Evolutionary conservation across 139 green algal species (phyloP).

Genomic region (Eudorina sp.): DNA sequence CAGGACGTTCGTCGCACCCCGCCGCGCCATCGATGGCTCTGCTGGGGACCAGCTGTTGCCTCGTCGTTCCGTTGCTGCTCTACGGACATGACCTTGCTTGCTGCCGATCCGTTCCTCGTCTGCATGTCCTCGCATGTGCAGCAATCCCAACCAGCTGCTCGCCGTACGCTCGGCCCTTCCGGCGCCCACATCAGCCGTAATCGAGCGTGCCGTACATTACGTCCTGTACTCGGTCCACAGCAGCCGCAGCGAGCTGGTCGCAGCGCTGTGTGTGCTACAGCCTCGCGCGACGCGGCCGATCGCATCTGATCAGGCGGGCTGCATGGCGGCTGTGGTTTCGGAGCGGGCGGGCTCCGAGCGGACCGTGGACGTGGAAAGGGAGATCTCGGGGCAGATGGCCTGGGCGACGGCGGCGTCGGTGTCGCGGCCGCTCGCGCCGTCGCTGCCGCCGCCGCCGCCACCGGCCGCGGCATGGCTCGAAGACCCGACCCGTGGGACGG

Average conservation of each 20-base stretch:
- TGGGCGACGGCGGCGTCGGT: neutral
- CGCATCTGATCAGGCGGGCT: neutral
- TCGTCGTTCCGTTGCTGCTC: too few species aligned
- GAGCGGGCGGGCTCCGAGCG: neutral
- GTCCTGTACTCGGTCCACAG: constrained; percentile 9
- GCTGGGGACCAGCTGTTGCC: too few species aligned
- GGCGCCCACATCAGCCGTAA: neutral
- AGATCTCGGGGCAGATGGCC: constrained; percentile 5
- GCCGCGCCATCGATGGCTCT: too few species aligned
- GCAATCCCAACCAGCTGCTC: neutral
- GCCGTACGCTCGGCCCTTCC: neutral
- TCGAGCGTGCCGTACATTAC: constrained; percentile 24
- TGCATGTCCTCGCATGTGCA: too few species aligned
- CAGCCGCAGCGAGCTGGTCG: constrained; percentile 35
- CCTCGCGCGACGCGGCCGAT: constrained; percentile 31
- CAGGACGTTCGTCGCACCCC: too few species aligned
- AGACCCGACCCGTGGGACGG: too few species aligned
- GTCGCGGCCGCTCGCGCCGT: neutral
- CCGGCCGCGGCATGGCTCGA: neutral
- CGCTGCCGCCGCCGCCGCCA: neutral
- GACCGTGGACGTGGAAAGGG: neutral
- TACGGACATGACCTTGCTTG: too few species aligned
- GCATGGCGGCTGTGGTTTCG: constrained; percentile 16
- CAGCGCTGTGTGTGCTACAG: constrained; percentile 11
- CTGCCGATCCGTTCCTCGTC: too few species aligned